Evolutionary conservation across 805 yeast species (phyloP).

Genomic region (Yarrowia sp.): DNA sequence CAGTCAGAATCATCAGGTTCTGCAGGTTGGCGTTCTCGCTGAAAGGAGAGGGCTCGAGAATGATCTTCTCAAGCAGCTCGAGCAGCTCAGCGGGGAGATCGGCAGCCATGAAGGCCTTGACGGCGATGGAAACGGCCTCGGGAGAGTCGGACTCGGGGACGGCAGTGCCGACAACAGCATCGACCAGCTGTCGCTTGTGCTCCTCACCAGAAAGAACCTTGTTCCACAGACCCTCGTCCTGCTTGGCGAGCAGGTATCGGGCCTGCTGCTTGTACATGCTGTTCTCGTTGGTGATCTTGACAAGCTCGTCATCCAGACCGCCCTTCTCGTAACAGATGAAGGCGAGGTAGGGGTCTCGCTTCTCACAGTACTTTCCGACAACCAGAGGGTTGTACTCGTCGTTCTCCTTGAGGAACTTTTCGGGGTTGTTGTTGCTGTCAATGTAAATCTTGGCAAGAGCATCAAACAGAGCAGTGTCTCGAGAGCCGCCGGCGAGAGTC

Average conservation of each 20-base stretch:
- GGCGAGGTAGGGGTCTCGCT: conserved; percentile 97
- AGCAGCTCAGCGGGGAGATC: conserved; percentile 89
- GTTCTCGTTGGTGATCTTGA: conserved; percentile 91
- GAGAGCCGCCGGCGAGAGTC: conserved; percentile 73
- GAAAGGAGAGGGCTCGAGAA: conserved; percentile 95
- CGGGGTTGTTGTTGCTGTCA: conserved; percentile 96
- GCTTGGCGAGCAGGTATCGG: conserved; percentile 83
- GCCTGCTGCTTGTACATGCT: conserved; percentile 99
- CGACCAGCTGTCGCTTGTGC: conserved; percentile 88
- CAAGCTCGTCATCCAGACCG: conserved; percentile 80
- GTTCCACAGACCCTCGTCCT: conserved; percentile 82
- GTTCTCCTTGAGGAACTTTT: conserved; percentile 90
- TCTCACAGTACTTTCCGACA: conserved; percentile 98
- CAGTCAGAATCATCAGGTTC: conserved; percentile 88
- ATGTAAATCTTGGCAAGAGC: conserved; percentile 96
- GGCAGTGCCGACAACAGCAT: conserved; percentile 93
- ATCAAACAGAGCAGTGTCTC: conserved; percentile 88
- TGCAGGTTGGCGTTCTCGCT: conserved; percentile 93
- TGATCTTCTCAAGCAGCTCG: conserved; percentile 92
- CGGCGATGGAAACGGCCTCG: conserved; percentile 89
- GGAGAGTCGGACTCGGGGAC: conserved; percentile 92
- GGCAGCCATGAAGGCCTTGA: conserved; percentile 93
- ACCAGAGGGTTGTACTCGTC: conserved; percentile 84
- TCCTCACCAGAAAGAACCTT: conserved; percentile 72
- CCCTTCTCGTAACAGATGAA: conserved; percentile 98